These are phyloP conservation scores for Erythrobasidium yunnanense DNA, from an alignment of 768 basidiomycete genomes.

Conservation along the genomic window DNA sequence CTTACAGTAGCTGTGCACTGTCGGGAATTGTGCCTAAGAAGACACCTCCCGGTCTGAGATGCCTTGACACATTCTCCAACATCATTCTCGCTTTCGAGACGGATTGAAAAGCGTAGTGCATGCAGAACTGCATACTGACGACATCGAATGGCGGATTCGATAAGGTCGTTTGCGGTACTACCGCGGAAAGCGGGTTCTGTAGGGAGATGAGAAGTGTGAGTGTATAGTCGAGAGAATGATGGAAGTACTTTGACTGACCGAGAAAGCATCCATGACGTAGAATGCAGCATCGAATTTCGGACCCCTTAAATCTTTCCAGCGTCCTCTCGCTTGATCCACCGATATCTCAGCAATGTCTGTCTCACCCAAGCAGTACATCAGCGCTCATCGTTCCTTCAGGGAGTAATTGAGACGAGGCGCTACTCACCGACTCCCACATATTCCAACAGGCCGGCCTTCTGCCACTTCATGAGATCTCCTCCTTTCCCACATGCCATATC, in stretches of 20 bases:
- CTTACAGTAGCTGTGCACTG: constrained; percentile 69
- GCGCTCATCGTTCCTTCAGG: too few species aligned
- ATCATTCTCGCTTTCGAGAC: constrained; percentile 74
- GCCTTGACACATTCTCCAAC: constrained; percentile 75
- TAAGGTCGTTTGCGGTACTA: constrained; percentile 45
- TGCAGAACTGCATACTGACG: constrained; percentile 98
- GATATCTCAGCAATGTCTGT: constrained; percentile 82
- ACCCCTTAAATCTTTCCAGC: constrained; percentile 50
- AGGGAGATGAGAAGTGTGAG: neutral
- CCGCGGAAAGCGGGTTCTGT: constrained; percentile 55
- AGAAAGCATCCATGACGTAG: constrained; percentile 78
- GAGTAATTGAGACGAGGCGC: too few species aligned
- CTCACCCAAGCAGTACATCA: too few species aligned
- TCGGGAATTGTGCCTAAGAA: constrained; percentile 98
- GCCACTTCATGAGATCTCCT: constrained; percentile 92
- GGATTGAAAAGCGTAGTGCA: constrained; percentile 99
- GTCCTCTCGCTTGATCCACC: constrained; percentile 68
- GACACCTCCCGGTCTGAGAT: constrained; percentile 71
- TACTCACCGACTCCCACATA: constrained; percentile 71
- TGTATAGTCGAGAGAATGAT: neutral
- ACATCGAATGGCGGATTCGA: constrained; percentile 63
- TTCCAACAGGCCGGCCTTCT: constrained; percentile 67
- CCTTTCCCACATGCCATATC: constrained; percentile 99
- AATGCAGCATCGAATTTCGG: constrained; percentile 67
- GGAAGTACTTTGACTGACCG: constrained; percentile 40